A percentile compares a stretch with the other conserved stretches of the same genome.
Evolutionary conservation across 2,329 filamentous ascomycete genomes (phyloP).

Genomic region (Exserohilum rostratum): DNA sequence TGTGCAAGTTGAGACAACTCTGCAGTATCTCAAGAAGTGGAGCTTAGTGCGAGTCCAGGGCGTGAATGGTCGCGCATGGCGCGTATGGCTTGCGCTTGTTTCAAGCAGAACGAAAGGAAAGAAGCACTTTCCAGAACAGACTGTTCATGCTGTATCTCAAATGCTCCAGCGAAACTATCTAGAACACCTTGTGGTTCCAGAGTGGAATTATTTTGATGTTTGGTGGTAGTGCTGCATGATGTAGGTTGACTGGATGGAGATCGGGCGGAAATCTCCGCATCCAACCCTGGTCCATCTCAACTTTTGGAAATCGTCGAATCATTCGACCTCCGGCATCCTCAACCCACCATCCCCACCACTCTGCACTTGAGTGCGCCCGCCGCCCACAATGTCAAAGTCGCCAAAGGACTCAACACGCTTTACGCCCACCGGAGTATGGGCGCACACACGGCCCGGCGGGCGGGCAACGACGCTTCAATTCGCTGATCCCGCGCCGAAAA

Average conservation of each 20-base stretch:
- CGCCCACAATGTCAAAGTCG: slow-evolving; percentile 63
- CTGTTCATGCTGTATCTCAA: neutral
- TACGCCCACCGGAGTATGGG: slow-evolving; percentile 72
- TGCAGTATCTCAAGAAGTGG: neutral
- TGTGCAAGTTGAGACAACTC: neutral
- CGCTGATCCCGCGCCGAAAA: slow-evolving; percentile 49
- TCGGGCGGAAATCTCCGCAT: slow-evolving; percentile 39
- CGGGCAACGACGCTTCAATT: slow-evolving; percentile 50
- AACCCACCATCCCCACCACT: slow-evolving; percentile 16
- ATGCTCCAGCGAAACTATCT: neutral
- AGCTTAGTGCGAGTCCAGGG: neutral
- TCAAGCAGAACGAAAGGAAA: slow-evolving; percentile 13
- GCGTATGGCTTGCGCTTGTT: slow-evolving; percentile 12
- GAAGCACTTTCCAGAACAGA: neutral
- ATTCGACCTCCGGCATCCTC: slow-evolving; percentile 31
- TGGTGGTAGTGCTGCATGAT: slow-evolving; percentile 8
- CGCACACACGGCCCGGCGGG: slow-evolving; percentile 64
- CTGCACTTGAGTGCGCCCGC: slow-evolving; percentile 5
- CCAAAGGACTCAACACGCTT: slow-evolving; percentile 82
- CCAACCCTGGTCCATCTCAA: slow-evolving; percentile 31
- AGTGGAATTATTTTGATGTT: neutral
- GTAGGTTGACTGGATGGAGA: slow-evolving; percentile 15
- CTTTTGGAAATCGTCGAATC: slow-evolving; percentile 42
- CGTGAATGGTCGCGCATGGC: slow-evolving; percentile 15
- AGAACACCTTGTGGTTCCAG: neutral